Base-by-base conservation (phyloP, 306 rosid species). In the Lathyrus tuberosus region DNA sequence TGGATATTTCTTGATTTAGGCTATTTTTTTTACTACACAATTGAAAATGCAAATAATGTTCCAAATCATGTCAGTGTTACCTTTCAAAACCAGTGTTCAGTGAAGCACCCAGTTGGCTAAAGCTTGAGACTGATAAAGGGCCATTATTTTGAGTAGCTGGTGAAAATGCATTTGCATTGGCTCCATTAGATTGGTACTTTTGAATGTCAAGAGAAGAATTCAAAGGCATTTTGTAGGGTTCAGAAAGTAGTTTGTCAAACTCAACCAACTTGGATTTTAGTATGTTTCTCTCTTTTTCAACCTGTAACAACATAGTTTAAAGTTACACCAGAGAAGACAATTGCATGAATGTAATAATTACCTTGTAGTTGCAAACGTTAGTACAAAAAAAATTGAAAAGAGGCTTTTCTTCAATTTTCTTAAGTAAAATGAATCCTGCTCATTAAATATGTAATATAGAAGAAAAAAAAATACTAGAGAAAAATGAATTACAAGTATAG, bases 241-340 rank as follows among this genome's bases (percentile, higher is more conserved):
- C 88, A 77, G 73, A 69, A 79, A 83, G 84, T 24, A 90, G 86
- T 62, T 79, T 86, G 46, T 90, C 83, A 78, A 93, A 93, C 77
- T 90, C 98, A 38, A 18, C 57, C 76, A 84, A 67, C 85, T 93
- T 93, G 76, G 94, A 81, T 61, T 67, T 88, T 33, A 88, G 80
- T 71, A 88, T 78, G 75, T 78, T 88, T 77, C 94, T 81, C 84
- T 94, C 98, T 81, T 87, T 90, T 74, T 90, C 98, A 79, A 93
- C 81, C 98, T 92, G 92, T 49, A 80, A 11, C 72, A 68, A 30
- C 77, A 78, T 71, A 70, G 9, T 66, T 26, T 51, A 54, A 67
- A 70, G 63, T 43, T 38, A 75, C 47, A 12, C 53, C 53, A 77
- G 60, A 76, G 56, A 78, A 57, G 51, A 65, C 40, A 71, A 71